Evolutionary conservation across 192 early-diverging fungal genomes (phyloP).

Genomic region (Dispira parvispora): DNA sequence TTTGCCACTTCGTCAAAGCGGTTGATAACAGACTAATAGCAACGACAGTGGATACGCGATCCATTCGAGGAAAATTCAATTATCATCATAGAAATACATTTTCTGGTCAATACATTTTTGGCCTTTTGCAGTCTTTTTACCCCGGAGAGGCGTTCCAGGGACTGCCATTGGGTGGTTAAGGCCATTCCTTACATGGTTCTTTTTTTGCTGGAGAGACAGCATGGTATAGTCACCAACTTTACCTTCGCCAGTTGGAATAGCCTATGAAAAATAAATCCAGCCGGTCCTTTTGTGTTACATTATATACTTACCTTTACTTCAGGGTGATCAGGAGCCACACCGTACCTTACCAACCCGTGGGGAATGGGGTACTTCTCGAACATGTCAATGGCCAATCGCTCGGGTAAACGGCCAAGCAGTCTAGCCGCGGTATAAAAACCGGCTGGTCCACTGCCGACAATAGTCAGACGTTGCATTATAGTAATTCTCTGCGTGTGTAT

Average conservation of each 20-base stretch:
- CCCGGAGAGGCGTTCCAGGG: too few species aligned
- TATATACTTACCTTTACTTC: constrained; percentile 73
- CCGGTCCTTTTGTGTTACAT: too few species aligned
- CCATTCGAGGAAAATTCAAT: too few species aligned
- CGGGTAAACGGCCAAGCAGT: constrained; percentile 41
- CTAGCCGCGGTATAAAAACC: constrained; percentile 83
- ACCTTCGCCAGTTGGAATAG: background rate
- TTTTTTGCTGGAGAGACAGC: too few species aligned
- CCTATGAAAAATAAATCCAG: too few species aligned
- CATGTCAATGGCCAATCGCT: constrained; percentile 48
- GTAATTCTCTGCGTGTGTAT: too few species aligned
- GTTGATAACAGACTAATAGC: constrained; percentile 24
- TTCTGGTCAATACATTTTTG: too few species aligned
- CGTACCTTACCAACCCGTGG: constrained; percentile 80
- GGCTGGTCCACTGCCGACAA: constrained; percentile 68
- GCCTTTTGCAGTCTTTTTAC: too few species aligned
- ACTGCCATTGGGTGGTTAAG: too few species aligned
- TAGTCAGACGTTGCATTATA: constrained; percentile 24
- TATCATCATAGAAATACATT: too few species aligned
- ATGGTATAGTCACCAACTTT: background rate
- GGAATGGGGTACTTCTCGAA: constrained; percentile 73
- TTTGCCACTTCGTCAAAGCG: constrained; percentile 68
- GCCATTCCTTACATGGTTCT: too few species aligned
- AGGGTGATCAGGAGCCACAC: constrained; percentile 92
- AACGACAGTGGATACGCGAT: background rate